Evolutionary conservation across 2,329 filamentous ascomycete genomes (phyloP).

Genomic region (Aspergillus awamori): DNA sequence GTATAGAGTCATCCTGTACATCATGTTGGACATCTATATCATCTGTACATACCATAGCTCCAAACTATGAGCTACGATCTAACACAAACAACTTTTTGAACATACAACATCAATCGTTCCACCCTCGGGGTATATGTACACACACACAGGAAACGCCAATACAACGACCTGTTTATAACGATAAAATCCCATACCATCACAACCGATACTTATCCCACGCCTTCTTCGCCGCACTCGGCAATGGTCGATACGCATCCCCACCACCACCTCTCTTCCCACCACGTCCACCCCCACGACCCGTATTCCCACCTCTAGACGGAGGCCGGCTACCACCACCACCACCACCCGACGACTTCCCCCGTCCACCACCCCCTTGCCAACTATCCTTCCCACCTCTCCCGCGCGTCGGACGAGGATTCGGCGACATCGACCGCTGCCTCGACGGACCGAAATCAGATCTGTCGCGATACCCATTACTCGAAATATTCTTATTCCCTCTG

Average conservation of each 20-base stretch:
- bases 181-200: conserved; percentile 19
- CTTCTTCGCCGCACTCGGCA: conserved; percentile 37
- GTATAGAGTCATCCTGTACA: background rate
- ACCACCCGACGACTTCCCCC: background rate
- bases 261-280: conserved; percentile 23
- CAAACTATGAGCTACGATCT: background rate
- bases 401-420: conserved; percentile 25
- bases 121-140: background rate
- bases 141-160: background rate
- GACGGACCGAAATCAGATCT: too few species aligned
- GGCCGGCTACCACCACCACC: background rate
- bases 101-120: background rate
- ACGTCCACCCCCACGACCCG: conserved; percentile 25
- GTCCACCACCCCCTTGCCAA: conserved; percentile 19
- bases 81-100: background rate
- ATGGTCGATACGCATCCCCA: conserved; percentile 35
- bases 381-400: conserved; percentile 25
- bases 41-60: background rate
- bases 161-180: background rate
- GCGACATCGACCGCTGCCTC: conserved; percentile 36
- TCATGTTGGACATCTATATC: background rate
- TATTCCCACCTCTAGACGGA: background rate
- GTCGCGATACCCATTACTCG: too few species aligned
- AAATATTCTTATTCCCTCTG: conserved; percentile 28
- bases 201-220: conserved; percentile 37